Conservation (phyloP, 257 asterid genomes). For the Solanum pimpinellifolium region DNA sequence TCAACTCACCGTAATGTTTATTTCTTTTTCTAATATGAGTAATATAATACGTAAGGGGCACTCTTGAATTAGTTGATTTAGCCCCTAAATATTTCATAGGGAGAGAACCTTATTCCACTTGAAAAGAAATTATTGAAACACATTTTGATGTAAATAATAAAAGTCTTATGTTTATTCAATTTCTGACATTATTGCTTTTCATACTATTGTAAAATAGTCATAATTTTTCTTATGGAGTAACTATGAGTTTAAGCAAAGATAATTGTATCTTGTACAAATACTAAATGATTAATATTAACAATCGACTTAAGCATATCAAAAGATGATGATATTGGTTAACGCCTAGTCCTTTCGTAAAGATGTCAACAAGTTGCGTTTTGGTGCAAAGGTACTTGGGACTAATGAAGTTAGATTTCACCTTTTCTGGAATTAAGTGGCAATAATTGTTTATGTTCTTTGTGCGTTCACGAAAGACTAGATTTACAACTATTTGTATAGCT, state of each 20-base stretch:
- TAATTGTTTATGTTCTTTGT: not conserved
- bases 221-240: not conserved
- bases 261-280: not conserved
- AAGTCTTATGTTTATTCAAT: not conserved
- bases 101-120: not conserved
- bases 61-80: no score
- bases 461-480: not conserved
- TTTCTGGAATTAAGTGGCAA: not conserved
- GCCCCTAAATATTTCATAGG: not conserved
- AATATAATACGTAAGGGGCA: no score
- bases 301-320: not conserved
- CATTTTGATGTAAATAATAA: not conserved
- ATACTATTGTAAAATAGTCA: not conserved
- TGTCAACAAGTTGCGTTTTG: not conserved
- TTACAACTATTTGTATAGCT: not conserved
- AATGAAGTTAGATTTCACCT: not conserved
- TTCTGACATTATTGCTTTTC: not conserved
- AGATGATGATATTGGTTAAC: not conserved
- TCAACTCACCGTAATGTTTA: not conserved
- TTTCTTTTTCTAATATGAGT: not conserved
- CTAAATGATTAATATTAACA: no score
- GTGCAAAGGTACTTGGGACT: not conserved
- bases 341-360: not conserved
- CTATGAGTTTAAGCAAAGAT: not conserved
- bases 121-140: not conserved